Base-by-base conservation (phyloP, 2,329 filamentous ascomycete species). In the Nemania abortiva region DNA sequence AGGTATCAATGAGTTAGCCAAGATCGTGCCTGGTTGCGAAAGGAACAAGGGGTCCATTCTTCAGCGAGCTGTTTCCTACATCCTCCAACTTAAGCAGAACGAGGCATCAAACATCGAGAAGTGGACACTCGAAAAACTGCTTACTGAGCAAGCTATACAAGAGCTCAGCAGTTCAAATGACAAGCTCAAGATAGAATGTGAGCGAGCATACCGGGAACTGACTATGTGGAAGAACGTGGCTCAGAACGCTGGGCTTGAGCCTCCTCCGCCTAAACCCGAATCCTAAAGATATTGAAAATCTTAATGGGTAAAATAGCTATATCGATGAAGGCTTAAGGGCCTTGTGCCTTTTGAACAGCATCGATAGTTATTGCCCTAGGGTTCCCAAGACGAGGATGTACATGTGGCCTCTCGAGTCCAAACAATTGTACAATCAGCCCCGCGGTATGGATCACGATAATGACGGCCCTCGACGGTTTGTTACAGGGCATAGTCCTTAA, bases 11-110 rank as follows among this genome's bases (percentile, higher is more conserved):
- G 96, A 98, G 81, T 89, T 99, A 34, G 93, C 95, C 74, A 98
- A 98, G 84, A 97, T 99, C 73, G 96, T 99, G 0, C 96, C 96
- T 0, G 94, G 94, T 15, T 98, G 95, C 77, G 96, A 99, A 82
- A 99, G 98, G 86, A 98, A 99, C 85, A 99, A 99, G 82, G 96
- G 96, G 0, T 97, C 94, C 2, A 98, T 99, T 72, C 85, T 99
- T 45, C 93, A 97, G 79, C 93, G 95, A 39, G 94, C 96, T 0
- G 95, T 98, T 10, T 91, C 94, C 72, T 98, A 97, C 83, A 98
- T 99, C 79, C 92, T 90, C 11, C 94, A 98, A 78, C 88, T 99
- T 47, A 97, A 96, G 79, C 94, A 98, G 80, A 97, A 97, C 75
- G 95, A 97, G 79, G 89, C 92, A 18, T 92, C 96, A 72, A 97